Conservation (phyloP, 2,329 filamentous ascomycete genomes). For the Cercospora sp. region DNA sequence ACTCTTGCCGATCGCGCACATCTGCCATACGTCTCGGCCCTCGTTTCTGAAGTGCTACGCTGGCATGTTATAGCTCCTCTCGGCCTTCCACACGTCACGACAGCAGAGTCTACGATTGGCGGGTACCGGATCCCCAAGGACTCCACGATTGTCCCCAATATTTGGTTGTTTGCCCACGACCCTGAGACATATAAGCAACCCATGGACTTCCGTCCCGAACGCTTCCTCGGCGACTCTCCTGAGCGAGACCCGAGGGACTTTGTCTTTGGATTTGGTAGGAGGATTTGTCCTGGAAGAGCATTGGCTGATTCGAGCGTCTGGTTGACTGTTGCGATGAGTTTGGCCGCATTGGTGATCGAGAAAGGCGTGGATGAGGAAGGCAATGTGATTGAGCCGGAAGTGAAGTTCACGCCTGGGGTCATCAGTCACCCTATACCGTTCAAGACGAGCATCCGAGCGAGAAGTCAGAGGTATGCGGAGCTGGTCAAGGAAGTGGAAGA, state of each 20-base stretch:
- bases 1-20: constrained; percentile 32
- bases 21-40: constrained; percentile 38
- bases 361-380: constrained; percentile 17
- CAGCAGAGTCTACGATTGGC: constrained; percentile 43
- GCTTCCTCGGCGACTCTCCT: constrained; percentile 23
- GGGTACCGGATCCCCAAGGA: constrained; percentile 46
- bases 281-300: constrained; percentile 22
- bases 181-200: constrained; percentile 25
- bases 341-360: constrained; percentile 16
- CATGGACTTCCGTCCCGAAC: constrained; percentile 37
- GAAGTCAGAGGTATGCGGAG: constrained; percentile 7
- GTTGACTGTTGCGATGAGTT: constrained; percentile 18
- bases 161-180: constrained; percentile 41
- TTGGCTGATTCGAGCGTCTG: constrained; percentile 21
- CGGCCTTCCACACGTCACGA: constrained; percentile 46
- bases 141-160: constrained; percentile 41
- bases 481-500: constrained; percentile 18
- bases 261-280: constrained; percentile 25
- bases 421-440: constrained; percentile 21
- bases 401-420: constrained; percentile 18
- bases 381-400: constrained; percentile 7
- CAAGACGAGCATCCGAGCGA: constrained; percentile 14
- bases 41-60: constrained; percentile 41
- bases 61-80: constrained; percentile 39
- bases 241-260: constrained; percentile 24